Percentiles rank a stretch among this genome's conserved stretches.
Conservation (phyloP, 352 stramenopile species). For the Phytophthora macrochlamydospora region DNA sequence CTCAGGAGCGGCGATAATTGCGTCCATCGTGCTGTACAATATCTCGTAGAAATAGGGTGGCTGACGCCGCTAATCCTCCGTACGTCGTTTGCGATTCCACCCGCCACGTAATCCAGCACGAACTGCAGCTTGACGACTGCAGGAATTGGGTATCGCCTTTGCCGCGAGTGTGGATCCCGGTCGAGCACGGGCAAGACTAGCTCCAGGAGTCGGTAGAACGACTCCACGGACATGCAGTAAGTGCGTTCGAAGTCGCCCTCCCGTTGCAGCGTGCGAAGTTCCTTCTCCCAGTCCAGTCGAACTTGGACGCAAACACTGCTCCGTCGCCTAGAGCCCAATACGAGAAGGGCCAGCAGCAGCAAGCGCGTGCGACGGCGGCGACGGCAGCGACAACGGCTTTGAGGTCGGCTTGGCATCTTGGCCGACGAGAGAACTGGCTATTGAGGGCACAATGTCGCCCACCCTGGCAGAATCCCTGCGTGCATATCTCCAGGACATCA, state of each 20-base stretch:
- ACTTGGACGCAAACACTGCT: background rate
- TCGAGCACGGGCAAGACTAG: background rate
- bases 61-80: background rate
- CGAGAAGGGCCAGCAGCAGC: background rate
- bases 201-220: background rate
- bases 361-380: background rate
- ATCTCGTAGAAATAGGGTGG: background rate
- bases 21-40: background rate
- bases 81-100: background rate
- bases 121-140: background rate
- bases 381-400: background rate
- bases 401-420: background rate
- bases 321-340: background rate
- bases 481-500: background rate
- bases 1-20: conserved; percentile 1
- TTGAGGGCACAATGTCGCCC: background rate
- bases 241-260: background rate
- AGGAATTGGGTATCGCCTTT: background rate
- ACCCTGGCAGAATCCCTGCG: background rate
- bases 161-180: background rate
- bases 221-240: background rate
- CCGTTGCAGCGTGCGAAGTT: background rate
- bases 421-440: background rate
- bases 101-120: background rate
- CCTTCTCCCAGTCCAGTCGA: background rate